Evolutionary conservation across 2,329 filamentous ascomycete genomes (phyloP).

Genomic region (Colletotrichum coccodes): DNA sequence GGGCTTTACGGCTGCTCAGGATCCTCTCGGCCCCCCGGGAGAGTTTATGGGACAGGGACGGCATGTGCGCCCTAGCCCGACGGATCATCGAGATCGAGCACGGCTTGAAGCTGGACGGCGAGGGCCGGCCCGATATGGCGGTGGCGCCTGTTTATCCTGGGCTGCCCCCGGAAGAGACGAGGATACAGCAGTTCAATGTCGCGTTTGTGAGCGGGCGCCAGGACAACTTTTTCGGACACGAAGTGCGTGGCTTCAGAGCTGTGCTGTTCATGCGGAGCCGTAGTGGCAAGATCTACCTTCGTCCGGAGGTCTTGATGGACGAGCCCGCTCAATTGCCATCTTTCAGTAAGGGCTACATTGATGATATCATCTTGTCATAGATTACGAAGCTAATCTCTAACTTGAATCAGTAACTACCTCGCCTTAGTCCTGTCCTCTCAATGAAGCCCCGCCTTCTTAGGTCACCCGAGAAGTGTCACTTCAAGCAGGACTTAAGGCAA

Average conservation of each 20-base stretch:
- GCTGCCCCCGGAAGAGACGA: slow-evolving; percentile 2
- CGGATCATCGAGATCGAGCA: slow-evolving; percentile 28
- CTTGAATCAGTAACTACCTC: background rate
- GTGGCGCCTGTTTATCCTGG: background rate
- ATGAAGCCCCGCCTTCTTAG: too few relatives aligned
- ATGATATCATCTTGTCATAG: background rate
- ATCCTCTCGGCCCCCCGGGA: slow-evolving; percentile 35
- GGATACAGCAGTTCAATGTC: background rate
- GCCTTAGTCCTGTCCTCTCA: background rate
- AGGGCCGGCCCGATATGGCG: background rate
- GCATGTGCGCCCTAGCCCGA: slow-evolving; percentile 15
- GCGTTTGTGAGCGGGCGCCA: background rate
- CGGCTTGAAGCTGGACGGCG: background rate
- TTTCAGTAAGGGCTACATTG: background rate
- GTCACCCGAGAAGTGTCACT: background rate
- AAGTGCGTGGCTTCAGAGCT: background rate
- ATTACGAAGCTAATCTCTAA: background rate
- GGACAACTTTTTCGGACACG: background rate
- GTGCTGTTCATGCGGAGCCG: background rate
- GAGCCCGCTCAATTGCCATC: background rate
- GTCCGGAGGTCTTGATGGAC: background rate
- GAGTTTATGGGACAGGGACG: slow-evolving; percentile 9
- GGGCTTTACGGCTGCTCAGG: slow-evolving; percentile 44
- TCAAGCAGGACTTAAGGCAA: too few relatives aligned
- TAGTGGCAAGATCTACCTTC: background rate